Evolutionary conservation across 108 stramenopile species (phyloP).

Genomic region (Cyclotella sp.): DNA sequence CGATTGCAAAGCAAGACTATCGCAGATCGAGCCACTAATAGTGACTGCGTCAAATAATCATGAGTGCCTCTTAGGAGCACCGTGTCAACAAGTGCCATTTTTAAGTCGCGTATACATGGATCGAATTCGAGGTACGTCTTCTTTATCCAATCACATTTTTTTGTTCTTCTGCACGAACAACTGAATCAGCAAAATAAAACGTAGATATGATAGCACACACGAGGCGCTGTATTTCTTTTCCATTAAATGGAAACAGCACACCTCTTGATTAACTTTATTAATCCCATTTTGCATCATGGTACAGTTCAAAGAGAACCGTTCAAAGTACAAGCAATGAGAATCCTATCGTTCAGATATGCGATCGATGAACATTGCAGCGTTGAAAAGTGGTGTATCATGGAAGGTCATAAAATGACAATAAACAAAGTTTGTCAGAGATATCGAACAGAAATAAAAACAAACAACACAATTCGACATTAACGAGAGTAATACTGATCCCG

Average conservation of each 20-base stretch:
- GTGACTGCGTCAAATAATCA: no score
- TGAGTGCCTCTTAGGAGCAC: no score
- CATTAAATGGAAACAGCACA: neutral
- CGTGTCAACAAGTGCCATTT: no score
- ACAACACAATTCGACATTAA: neutral
- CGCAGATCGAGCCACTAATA: no score
- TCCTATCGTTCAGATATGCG: neutral
- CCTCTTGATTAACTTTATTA: neutral
- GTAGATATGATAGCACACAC: no score
- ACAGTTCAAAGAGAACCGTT: neutral
- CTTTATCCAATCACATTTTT: conserved; percentile 1
- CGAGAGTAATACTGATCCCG: neutral
- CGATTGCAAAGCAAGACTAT: no score
- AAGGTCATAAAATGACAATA: neutral
- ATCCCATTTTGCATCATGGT: neutral
- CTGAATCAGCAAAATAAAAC: no score
- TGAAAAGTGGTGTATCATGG: neutral
- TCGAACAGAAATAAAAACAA: neutral
- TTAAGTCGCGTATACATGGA: no score
- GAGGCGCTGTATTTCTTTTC: no score
- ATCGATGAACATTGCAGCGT: neutral
- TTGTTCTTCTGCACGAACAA: no score
- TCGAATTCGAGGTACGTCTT: no score
- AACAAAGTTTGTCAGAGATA: neutral
- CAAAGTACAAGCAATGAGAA: neutral